These are phyloP conservation scores for Caloboletus firmus DNA, from an alignment of 1,284 basidiomycete species.

Conservation along the genomic window DNA sequence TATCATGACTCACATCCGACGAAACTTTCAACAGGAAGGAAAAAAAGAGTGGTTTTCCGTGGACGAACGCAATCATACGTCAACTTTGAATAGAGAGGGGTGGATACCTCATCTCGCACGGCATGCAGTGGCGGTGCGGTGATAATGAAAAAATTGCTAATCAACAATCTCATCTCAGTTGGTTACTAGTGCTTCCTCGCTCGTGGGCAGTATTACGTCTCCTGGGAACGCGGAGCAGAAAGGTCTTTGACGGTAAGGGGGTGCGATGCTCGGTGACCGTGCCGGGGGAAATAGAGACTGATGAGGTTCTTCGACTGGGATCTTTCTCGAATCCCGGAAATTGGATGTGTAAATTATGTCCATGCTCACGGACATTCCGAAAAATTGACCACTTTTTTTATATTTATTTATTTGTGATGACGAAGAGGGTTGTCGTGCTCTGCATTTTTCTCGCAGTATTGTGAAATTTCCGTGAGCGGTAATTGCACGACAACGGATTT, in stretches of 20 bases:
- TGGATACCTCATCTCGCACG: slow-evolving; percentile 52
- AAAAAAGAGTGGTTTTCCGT: slow-evolving; percentile 38
- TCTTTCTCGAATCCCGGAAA: slow-evolving; percentile 30
- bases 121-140: slow-evolving; percentile 46
- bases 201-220: slow-evolving; percentile 53
- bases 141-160: slow-evolving; percentile 31
- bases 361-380: slow-evolving; percentile 9
- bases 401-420: too few species aligned
- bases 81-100: slow-evolving; percentile 29
- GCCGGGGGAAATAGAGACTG: slow-evolving; percentile 2
- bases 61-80: slow-evolving; percentile 49
- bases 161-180: slow-evolving; percentile 31
- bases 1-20: neutral
- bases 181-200: slow-evolving; percentile 45
- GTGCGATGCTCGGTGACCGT: slow-evolving; percentile 23
- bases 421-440: slow-evolving; percentile 25
- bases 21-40: slow-evolving; percentile 28
- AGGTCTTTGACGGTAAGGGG: slow-evolving; percentile 42
- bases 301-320: slow-evolving; percentile 16
- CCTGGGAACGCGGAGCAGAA: slow-evolving; percentile 54
- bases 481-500: slow-evolving; percentile 26
- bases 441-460: slow-evolving; percentile 33
- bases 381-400: neutral
- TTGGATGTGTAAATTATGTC: slow-evolving; percentile 28
- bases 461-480: slow-evolving; percentile 34